Percentiles rank a stretch among this genome's conserved stretches.
Conservation (phyloP, 2,329 filamentous ascomycete genomes). For the Penicillium sp. region DNA sequence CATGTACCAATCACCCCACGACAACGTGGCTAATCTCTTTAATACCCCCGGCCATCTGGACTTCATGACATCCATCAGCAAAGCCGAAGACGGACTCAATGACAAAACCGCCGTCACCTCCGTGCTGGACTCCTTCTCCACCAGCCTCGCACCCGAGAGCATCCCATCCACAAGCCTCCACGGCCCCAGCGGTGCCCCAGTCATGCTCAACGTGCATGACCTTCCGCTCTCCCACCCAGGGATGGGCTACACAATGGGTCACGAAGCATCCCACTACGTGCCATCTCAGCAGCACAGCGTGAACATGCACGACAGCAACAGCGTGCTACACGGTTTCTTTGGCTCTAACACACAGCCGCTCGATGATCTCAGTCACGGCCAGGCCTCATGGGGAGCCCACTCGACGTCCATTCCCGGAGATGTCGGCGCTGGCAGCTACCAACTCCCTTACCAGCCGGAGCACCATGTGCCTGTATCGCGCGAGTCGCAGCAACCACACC, state of each 20-base stretch:
- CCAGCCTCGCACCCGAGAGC: constrained; percentile 29
- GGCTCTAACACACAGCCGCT: constrained; percentile 29
- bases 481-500: constrained; percentile 30
- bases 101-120: constrained; percentile 36
- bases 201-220: constrained; percentile 37
- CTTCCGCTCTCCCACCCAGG: constrained; percentile 31
- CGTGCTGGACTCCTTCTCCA: constrained; percentile 34
- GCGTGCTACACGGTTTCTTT: constrained; percentile 32
- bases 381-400: constrained; percentile 31
- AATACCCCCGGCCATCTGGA: constrained; percentile 31
- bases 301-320: constrained; percentile 32
- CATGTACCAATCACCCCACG: constrained; percentile 33
- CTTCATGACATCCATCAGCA: constrained; percentile 34
- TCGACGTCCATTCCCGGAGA: constrained; percentile 30
- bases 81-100: constrained; percentile 30
- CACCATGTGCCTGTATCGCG: constrained; percentile 31
- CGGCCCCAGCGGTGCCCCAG: constrained; percentile 25
- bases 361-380: constrained; percentile 33
- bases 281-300: constrained; percentile 29
- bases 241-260: constrained; percentile 30
- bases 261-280: constrained; percentile 33
- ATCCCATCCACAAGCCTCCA: constrained; percentile 30
- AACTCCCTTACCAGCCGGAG: constrained; percentile 31
- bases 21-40: constrained; percentile 35
- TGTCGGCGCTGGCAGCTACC: constrained; percentile 28